phyloP scores from a whole-genome alignment of 169 alveolate genomes.

The Hepatocystis sp. region DNA sequence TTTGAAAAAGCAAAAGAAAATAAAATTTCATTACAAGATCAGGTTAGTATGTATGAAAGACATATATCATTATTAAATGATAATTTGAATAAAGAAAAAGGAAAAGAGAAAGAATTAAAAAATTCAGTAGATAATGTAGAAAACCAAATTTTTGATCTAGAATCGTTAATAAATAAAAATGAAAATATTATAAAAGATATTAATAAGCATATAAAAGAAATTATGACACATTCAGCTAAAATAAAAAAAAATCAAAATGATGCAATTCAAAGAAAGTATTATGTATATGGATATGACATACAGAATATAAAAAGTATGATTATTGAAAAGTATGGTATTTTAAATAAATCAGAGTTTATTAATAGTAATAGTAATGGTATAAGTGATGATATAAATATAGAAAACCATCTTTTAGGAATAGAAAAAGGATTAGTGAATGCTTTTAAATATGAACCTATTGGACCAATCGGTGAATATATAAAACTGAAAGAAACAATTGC shows the following conservation, averaged over 20 bases:
- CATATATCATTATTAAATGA: constrained; percentile 22
- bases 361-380: no score
- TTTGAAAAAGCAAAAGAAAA: constrained; percentile 64
- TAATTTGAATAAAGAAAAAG: constrained; percentile 16
- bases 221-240: constrained; percentile 15
- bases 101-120: constrained; percentile 17
- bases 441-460: constrained; percentile 65
- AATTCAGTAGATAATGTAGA: constrained; percentile 29
- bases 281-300: constrained; percentile 68
- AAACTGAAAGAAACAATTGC: constrained; percentile 1
- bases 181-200: constrained; percentile 9
- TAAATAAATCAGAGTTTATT: constrained; percentile 8
- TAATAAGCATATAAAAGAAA: constrained; percentile 12
- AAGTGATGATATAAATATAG: no score
- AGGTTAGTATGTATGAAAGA: constrained; percentile 16
- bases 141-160: constrained; percentile 50
- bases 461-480: constrained; percentile 70
- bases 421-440: neutral
- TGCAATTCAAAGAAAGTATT: constrained; percentile 33
- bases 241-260: constrained; percentile 53
- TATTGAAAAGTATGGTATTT: neutral
- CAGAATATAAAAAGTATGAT: constrained; percentile 27
- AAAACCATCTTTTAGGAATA: no score
- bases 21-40: constrained; percentile 28
- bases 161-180: constrained; percentile 14